Conservation (phyloP, 2,329 filamentous ascomycete genomes). For the Nothomitra cinnamomea region DNA sequence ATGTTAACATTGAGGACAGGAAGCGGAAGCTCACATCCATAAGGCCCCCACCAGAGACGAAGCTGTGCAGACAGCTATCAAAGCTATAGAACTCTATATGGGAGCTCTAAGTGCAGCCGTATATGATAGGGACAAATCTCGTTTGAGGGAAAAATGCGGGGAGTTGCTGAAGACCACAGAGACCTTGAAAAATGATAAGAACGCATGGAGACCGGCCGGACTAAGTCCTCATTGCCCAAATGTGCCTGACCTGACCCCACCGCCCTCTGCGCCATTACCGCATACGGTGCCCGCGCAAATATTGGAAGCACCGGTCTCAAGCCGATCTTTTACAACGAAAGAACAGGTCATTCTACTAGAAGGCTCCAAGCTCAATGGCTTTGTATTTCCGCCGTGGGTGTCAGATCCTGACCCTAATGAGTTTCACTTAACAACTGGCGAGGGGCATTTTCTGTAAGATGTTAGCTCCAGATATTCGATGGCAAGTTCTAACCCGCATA, state of each 20-base stretch:
- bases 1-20: constrained; percentile 21
- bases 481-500: constrained; percentile 21
- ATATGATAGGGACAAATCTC: constrained; percentile 43
- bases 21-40: constrained; percentile 35
- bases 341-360: constrained; percentile 65
- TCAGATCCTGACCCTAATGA: constrained; percentile 38
- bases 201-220: background rate
- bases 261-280: constrained; percentile 6
- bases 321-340: constrained; percentile 43
- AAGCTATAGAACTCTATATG: constrained; percentile 69
- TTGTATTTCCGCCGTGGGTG: constrained; percentile 76
- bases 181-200: constrained; percentile 41
- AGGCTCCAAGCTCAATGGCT: constrained; percentile 66
- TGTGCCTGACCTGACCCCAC: constrained; percentile 9
- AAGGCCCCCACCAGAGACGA: constrained; percentile 36
- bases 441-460: constrained; percentile 44
- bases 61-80: constrained; percentile 59
- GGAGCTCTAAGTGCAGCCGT: constrained; percentile 47
- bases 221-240: no score
- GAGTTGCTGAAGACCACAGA: constrained; percentile 58
- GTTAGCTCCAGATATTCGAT: constrained; percentile 2
- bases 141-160: constrained; percentile 51
- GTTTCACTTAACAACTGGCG: constrained; percentile 39
- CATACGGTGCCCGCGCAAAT: constrained; percentile 8
- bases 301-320: constrained; percentile 32